phyloP scores from a whole-genome alignment of 2,329 filamentous ascomycete species.

The Colletotrichum sp. region DNA sequence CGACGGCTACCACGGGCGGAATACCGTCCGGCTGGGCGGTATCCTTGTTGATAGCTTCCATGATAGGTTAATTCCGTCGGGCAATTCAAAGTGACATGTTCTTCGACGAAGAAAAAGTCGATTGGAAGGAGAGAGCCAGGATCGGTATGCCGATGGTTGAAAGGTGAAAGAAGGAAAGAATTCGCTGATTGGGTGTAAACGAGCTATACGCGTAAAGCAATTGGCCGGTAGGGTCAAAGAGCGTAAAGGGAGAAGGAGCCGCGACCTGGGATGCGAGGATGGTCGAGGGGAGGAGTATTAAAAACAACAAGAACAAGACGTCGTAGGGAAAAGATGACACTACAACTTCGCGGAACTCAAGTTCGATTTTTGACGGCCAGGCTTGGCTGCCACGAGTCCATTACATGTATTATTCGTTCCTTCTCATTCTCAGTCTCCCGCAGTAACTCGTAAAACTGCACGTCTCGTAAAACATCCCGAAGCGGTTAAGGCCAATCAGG shows the following conservation, averaged over 20 bases:
- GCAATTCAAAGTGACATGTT: neutral
- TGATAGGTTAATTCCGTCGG: neutral
- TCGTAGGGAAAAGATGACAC: neutral
- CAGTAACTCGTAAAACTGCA: neutral
- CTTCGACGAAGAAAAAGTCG: neutral
- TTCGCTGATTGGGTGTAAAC: neutral
- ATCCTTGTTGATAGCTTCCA: neutral
- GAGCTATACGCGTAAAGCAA: neutral
- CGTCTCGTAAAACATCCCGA: neutral
- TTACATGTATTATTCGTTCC: neutral
- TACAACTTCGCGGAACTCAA: neutral
- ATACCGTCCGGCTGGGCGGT: neutral
- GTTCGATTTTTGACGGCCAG: neutral
- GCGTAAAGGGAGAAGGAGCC: neutral
- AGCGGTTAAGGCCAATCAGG: neutral
- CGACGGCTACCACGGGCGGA: neutral
- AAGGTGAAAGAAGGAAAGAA: neutral
- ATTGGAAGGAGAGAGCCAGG: neutral
- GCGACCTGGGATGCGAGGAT: neutral
- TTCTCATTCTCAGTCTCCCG: neutral
- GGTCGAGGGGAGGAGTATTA: neutral
- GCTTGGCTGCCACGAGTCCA: neutral
- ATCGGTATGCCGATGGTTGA: neutral
- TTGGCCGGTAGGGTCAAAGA: neutral
- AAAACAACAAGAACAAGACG: neutral